Conservation (phyloP, 345 rosid species). For the Alliaria petiolata region DNA sequence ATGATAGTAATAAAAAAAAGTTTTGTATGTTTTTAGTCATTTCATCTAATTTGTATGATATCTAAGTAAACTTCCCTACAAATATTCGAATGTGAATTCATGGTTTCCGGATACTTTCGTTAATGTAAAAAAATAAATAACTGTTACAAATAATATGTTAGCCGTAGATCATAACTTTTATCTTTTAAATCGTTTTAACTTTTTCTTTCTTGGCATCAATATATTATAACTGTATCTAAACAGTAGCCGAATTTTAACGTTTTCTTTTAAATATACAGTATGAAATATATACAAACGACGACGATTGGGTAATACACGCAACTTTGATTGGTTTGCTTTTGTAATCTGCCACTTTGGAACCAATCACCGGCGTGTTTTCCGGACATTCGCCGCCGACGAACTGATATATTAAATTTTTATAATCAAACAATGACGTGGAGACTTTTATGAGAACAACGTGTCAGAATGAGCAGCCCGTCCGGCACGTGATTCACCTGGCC, state of each 20-base stretch:
- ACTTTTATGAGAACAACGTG: constrained; percentile 11
- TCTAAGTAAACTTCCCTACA: no score
- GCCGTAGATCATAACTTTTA: not conserved
- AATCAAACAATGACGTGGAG: constrained; percentile 3
- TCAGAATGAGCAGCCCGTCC: constrained; percentile 3
- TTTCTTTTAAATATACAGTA: not conserved
- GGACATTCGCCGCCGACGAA: constrained; percentile 13
- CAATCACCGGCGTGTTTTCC: constrained; percentile 27
- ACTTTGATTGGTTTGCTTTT: not conserved
- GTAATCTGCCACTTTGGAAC: not conserved
- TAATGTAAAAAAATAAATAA: no score
- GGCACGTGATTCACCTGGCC: constrained; percentile 23
- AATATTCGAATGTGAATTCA: no score
- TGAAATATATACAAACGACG: not conserved
- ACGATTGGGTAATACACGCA: not conserved
- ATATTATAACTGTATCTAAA: not conserved
- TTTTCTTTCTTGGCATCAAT: constrained; percentile 4
- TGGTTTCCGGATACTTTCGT: no score
- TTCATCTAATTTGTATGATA: no score
- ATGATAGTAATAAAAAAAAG: no score
- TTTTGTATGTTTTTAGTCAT: no score
- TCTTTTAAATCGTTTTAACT: not conserved
- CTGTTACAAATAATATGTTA: not conserved
- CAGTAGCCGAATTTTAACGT: constrained; percentile 1
- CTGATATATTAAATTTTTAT: constrained; percentile 6